Evolutionary conservation across 148 eudicot species (phyloP).

Genomic region (Polygonum aviculare): DNA sequence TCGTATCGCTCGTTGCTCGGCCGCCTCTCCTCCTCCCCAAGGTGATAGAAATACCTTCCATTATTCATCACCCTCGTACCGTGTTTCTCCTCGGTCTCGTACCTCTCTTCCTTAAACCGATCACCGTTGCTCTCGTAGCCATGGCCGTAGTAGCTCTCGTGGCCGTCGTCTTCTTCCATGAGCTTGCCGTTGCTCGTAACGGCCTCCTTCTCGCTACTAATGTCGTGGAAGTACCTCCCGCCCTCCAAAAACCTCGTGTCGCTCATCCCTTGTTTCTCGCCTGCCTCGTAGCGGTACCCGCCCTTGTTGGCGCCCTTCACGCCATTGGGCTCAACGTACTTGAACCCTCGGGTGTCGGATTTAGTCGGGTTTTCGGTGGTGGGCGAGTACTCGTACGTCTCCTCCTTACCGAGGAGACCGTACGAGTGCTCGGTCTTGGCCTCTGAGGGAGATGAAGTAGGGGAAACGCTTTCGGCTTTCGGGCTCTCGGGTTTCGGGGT

Average conservation of each 20-base stretch:
- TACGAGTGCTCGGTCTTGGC: constrained; percentile 22
- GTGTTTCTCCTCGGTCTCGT: constrained; percentile 14
- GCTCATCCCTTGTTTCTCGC: constrained; percentile 38
- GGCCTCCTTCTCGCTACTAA: constrained; percentile 1
- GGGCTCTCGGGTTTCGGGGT: not conserved
- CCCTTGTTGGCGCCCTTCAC: not conserved
- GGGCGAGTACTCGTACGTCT: constrained; percentile 19
- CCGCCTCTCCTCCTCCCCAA: not conserved
- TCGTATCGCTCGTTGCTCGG: not conserved
- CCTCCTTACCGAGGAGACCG: constrained; percentile 28
- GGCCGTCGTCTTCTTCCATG: not conserved
- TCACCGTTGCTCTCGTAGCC: not conserved
- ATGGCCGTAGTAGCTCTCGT: constrained; percentile 9
- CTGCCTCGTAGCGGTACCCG: not conserved
- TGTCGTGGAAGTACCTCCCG: constrained; percentile 29
- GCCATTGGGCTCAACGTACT: constrained; percentile 9
- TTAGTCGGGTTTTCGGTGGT: constrained; percentile 11
- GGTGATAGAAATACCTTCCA: constrained; percentile 28
- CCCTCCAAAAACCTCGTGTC: constrained; percentile 42
- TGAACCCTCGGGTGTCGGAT: constrained; percentile 10
- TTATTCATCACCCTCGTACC: constrained; percentile 42
- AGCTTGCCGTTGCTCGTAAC: not conserved
- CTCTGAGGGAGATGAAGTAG: constrained; percentile 13
- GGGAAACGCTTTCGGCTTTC: constrained; percentile 7
- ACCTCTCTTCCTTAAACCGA: not conserved